Evolutionary conservation across 495 filamentous ascomycete species (phyloP), one percentile per base, ranked within the genome.

Genomic region (Symbiotaphrina buchneri): DNA sequence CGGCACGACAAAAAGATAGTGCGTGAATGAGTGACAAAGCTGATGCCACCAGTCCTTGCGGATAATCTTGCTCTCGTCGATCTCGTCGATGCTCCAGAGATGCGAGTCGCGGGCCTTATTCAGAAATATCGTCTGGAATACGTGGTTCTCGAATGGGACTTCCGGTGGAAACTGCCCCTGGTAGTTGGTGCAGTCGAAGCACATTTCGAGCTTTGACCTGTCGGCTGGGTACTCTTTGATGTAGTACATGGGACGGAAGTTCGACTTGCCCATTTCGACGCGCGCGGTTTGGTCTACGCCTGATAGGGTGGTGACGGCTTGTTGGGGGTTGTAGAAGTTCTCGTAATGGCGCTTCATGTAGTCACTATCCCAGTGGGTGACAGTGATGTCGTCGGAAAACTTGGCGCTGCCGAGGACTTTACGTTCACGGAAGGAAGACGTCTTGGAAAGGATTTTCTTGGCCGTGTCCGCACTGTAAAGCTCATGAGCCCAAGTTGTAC

Each of bases 111-210:
- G 52, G 2, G 51, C 40, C 31, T 77, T 71, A 47, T 90, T 74
- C 18, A 90, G 52, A 48, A 74, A 90, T 26, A 85, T 85, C 11
- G 74, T 77, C 51, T 85, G 79, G 45, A 80, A 85, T 13, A 90
- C 64, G 48, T 84, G 79, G 13, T 57, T 47, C 14, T 71, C 60
- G 29, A 58, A 56, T 0, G 58, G 52, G 25, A 54, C 48, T 3
- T 55, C 39, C 0, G 50, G 39, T 8, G 46, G 41, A 43, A 90
- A 82, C 47, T 90, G 79, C 36, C 73, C 59, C 44, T 90, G 79
- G 51, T 90, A 90, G 41, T 80, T 75, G 11, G 70, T 74, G 50
- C 74, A 79, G 47, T 85, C 76, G 47, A 85, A 90, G 38, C 65
- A 73, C 78, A 90, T 84, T 41, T 90, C 79, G 6, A 90, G 71